Base-by-base conservation (phyloP, 345 rosid species). In the Pugionium cornutum region DNA sequence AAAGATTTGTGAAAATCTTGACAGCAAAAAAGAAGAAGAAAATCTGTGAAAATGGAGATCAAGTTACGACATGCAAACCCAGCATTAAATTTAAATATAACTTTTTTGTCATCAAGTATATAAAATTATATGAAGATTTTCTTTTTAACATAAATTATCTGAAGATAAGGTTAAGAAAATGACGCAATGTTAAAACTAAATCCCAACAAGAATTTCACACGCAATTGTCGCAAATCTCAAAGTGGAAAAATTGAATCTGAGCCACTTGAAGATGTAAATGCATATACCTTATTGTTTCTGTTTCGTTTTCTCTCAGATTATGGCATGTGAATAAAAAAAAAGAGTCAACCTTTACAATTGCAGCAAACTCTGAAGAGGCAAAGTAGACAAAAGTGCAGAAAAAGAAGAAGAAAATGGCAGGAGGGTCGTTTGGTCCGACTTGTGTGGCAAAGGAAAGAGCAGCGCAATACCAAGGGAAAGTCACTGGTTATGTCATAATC, bases 361-460 rank as follows among this genome's bases (percentile, higher is more conserved):
- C 34, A 48, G 35, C 53, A 59, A 52, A 45, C 48, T 61, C 53
- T 48, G 27, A 4, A 54, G 62, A 53, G 37, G 28, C 28, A 18
- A 18, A 60, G 8, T 11, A 40, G 26, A 3, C 34, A 2, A 26
- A 7, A 54, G 61, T 18, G 66, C 50, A 46, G 53, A 8, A 65
- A 52, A 27, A 35, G 26, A 9, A 26, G 37, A 44, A 37, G 66
- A 70, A 76, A 68, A 92, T 92, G 97, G 89, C 94, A 41, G 98
- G 89, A 53, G 96, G 97, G 65, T 75, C 85, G 29, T 43, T 89
- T 36, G 91, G 69, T 48, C 96, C 97, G 11, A 64, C 78, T 1
- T 91, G 96, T 4, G 98, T 86, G 74, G 79, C 90, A 53, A 88
- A 86, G 79, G 97, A 92, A 67, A 86, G 97, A 64, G 97, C 92